Conservation (phyloP, 768 basidiomycete genomes). For the Tricholoma matsutake region DNA sequence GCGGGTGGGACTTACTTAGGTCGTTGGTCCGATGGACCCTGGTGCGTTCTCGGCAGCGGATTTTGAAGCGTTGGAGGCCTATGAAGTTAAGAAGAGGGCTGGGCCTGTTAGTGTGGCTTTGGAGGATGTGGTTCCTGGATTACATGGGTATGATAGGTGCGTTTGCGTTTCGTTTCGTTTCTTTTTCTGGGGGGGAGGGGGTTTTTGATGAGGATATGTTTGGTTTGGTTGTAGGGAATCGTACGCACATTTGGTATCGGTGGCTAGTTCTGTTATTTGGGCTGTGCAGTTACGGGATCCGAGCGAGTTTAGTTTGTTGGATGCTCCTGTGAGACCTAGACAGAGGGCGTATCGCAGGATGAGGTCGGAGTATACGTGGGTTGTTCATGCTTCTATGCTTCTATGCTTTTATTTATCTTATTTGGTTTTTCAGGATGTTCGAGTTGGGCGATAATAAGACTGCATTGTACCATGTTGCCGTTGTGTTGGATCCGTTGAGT, state of each 20-base stretch:
- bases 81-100: slow-evolving; percentile 71
- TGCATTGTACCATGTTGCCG: slow-evolving; percentile 66
- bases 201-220: too few relatives aligned
- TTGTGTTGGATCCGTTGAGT: slow-evolving; percentile 82
- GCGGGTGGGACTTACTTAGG: slow-evolving; percentile 35
- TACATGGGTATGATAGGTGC: slow-evolving; percentile 40
- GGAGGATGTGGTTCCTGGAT: slow-evolving; percentile 42
- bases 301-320: slow-evolving; percentile 70
- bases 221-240: too few relatives aligned
- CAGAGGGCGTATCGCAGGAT: slow-evolving; percentile 58
- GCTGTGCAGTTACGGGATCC: slow-evolving; percentile 69
- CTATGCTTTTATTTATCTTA: too few relatives aligned
- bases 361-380: slow-evolving; percentile 63
- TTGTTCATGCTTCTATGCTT: slow-evolving; percentile 7
- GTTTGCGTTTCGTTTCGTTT: slow-evolving; percentile 15
- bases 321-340: slow-evolving; percentile 58
- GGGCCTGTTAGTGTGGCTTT: slow-evolving; percentile 69
- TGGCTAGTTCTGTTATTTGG: slow-evolving; percentile 70
- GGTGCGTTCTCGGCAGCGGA: slow-evolving; percentile 68
- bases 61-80: slow-evolving; percentile 64
- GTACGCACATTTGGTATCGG: slow-evolving; percentile 58
- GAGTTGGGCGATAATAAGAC: slow-evolving; percentile 62
- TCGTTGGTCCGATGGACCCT: slow-evolving; percentile 68
- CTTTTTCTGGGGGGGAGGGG: too few relatives aligned
- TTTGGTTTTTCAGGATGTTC: slow-evolving; percentile 46